Evolutionary conservation across 129 eudicot species (phyloP), one percentile per base, ranked within the genome.

Genomic region (Cynara cardunculus): DNA sequence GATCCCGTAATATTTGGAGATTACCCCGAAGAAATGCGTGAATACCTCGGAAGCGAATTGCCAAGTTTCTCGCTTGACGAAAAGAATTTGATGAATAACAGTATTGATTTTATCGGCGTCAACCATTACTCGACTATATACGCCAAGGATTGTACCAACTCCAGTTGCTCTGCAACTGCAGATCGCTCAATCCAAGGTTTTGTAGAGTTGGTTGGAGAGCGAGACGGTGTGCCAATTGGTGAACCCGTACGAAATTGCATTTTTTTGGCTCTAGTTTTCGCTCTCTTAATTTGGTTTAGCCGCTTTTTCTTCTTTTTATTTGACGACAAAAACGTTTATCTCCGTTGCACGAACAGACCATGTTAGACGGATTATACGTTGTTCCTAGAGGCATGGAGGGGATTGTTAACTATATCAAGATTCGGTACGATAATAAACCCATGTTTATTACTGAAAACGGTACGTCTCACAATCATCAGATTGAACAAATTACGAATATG

Each of bases 391-490:
- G 96, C 86, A 87, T 91, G 93, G 93, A 87, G 86, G 87, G 86
- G 72, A 77, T 86, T 37, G 78, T 94, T 41, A 68, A 82, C 73
- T 86, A 82, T 83, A 31, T 91, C 25, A 90, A 82, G 85, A 84
- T 56, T 34, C 86, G 98, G 73, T 94, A 94, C 83, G 70, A 87
- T 69, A 91, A 91, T 87, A 91, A 67, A 76, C 91, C 96, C 27
- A 91, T 94, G 88, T 88, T 85, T 86, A 76, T 94, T 46, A 91
- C 97, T 13, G 98, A 94, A 87, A 94, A 94, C 87, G 98, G 97
- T 87, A 79, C 56, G 84, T n/a, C 41, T 59, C 66, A 73, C 30
- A 5, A 1, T 35, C 19, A 18, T 21, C 12, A 62, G 4, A 53
- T 71, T 2, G 7, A 53, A 80, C 65, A 34, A 18, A 24, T 34